Evolutionary conservation across 345 rosid genomes (phyloP), one percentile per base, ranked within the genome.

Genomic region (Aquilaria yunnanensis): DNA sequence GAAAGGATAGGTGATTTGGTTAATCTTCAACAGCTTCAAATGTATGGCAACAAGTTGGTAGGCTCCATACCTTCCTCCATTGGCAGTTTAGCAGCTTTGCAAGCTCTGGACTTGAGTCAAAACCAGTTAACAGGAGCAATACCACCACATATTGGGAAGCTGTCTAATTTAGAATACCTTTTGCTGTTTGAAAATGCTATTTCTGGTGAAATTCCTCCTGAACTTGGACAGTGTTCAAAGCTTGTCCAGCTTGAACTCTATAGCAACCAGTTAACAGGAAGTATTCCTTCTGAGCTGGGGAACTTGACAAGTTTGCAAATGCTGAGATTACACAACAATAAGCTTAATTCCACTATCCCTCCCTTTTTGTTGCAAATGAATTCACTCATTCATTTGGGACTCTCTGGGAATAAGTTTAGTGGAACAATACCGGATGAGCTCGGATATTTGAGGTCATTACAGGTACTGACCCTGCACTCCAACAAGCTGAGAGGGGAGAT

Each of bases 281-380:
- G 57, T 29, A 85, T 92, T 59, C 98, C 98, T 14, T 32, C 63
- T 1, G 89, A 85, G 79, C 72, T 92, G 16, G 95, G 96, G 59
- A 82, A 82, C 61, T 71, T 89, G 74, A 72, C 61, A 45, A 64
- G 70, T 51, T 67, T 92, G 51, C 71, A 78, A 60, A 70, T 68
- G 4, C 65, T 89, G 72, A 67, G 84, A 61, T 10, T 88, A 54
- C 69, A 77, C 68, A 1, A n/a, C 9, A 92, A 92, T 64, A 71
- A 64, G 67, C 72, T 92, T 59, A 87, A 67, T 57, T 83, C 90
- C 60, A 78, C 87, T n/a, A 82, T 92, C 65, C 98, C 98, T 31
- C 48, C 55, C 11, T 80, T 92, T 55, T 67, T 89, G 41, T 86
- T 83, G 63, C 66, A 59, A 52, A 71, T 89, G 72, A 77, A 72